phyloP scores from a whole-genome alignment of 176 grass and related monocot genomes.

The Tillandsia fasciculata region DNA sequence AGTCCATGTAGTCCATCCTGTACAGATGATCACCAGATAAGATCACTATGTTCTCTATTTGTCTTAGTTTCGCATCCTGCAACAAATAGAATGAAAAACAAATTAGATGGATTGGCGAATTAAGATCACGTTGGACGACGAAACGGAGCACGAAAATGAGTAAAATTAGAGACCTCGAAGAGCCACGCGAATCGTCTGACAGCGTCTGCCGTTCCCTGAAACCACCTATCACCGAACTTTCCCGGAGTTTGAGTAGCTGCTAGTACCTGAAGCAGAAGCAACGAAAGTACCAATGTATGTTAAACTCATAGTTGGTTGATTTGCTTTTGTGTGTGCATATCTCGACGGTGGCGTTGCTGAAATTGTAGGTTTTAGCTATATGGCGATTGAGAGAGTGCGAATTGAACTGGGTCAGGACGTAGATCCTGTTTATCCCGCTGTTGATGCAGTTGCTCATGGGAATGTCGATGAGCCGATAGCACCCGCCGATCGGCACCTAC shows the following conservation, averaged over 20 bases:
- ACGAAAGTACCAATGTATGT: too few relatives aligned
- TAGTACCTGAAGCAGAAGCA: conserved; percentile 35
- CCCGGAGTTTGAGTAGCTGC: conserved; percentile 77
- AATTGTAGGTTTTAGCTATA: conserved; percentile 54
- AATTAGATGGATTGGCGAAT: too few relatives aligned
- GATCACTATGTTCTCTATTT: conserved; percentile 69
- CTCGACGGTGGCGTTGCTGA: conserved; percentile 64
- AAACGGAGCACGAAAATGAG: neutral
- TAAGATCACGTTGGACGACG: neutral
- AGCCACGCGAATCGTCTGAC: conserved; percentile 85
- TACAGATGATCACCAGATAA: conserved; percentile 83
- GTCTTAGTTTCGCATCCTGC: conserved; percentile 61
- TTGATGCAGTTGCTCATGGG: conserved; percentile 82
- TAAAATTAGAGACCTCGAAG: conserved; percentile 44
- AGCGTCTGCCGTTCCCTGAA: conserved; percentile 89
- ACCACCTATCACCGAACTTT: conserved; percentile 67
- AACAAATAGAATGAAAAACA: conserved; percentile 9
- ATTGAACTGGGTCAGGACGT: conserved; percentile 68
- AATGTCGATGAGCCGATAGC: conserved; percentile 69
- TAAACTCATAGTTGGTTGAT: too few relatives aligned
- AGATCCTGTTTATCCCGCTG: conserved; percentile 77
- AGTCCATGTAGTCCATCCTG: conserved; percentile 88
- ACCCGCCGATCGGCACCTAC: conserved; percentile 69
- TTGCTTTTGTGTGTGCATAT: conserved; percentile 11
- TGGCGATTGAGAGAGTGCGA: conserved; percentile 74